Percentiles rank a stretch among this genome's conserved stretches.
phyloP scores from a whole-genome alignment of 257 asterid species.

The Anisodus acutangulus region DNA sequence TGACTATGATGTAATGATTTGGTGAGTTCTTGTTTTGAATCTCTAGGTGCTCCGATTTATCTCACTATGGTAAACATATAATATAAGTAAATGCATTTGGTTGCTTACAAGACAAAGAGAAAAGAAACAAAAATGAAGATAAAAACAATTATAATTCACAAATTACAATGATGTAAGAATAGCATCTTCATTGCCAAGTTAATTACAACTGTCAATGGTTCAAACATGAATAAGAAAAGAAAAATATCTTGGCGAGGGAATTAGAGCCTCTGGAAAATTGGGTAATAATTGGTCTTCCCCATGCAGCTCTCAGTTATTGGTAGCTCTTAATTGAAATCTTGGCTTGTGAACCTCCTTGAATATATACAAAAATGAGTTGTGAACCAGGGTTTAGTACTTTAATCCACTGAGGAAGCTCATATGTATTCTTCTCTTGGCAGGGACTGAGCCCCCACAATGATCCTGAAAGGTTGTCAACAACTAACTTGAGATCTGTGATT shows the following conservation, averaged over 20 bases:
- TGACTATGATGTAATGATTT: not conserved
- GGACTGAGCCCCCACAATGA: constrained; percentile 76
- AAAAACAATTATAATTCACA: not conserved
- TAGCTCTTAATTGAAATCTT: constrained; percentile 60
- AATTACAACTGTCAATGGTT: not conserved
- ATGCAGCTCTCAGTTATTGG: constrained; percentile 29
- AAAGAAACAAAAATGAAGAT: not conserved
- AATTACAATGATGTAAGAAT: not conserved
- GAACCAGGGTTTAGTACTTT: constrained; percentile 61
- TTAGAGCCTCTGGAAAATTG: not conserved
- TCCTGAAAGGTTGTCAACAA: constrained; percentile 63
- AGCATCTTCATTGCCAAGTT: not conserved
- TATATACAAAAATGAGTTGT: constrained; percentile 60
- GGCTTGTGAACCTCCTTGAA: constrained; percentile 91
- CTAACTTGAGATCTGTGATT: constrained; percentile 53
- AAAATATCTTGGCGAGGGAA: not conserved
- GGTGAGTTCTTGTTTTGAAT: not conserved
- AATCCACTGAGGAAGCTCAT: constrained; percentile 63
- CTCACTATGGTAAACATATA: not conserved
- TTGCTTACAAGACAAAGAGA: not conserved
- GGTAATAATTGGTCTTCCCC: not conserved
- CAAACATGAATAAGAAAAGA: not conserved
- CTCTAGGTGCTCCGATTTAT: not conserved
- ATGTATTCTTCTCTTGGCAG: constrained; percentile 54
- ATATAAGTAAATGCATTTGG: not conserved